Base-by-base conservation (phyloP, 805 yeast genomes). In the Nakazawaea wyomingensis region DNA sequence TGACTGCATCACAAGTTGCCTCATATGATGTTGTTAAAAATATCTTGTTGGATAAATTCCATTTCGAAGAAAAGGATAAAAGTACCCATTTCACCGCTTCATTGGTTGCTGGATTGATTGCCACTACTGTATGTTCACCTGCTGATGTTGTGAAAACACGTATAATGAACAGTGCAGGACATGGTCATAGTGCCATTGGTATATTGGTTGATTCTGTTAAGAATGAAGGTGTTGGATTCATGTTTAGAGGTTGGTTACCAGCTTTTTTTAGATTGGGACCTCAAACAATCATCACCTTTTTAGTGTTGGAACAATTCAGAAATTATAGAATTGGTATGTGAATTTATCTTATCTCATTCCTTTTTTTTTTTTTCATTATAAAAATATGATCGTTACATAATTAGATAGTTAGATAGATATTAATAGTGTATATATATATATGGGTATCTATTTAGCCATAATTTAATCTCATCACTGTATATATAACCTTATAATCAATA, bases 161-260 rank as follows among this genome's bases (percentile, higher is more conserved):
- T 55, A 84, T 87, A 46, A 87, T 87, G 96, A 82, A 85, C 62
- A 75, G 74, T 31, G 68, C 73, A 43, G 69, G 67, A 2, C 37
- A 65, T 0, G 67, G 70, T 47, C 67, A 67, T 41, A 64, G 75
- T 48, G 81, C 87, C 2, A 36, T 75, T 3, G 47, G 59, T 2
- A 78, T 84, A 34, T 59, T 86, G 47, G 50, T 51, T 1, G 58
- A 61, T 5, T 85, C 91, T 0, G 70, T 87, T 16, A 72, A 70
- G 48, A 64, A 54, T 10, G 96, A 87, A 61, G 96, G 96, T 18
- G 69, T 77, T 11, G 73, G 80, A 1, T 88, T 88, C 64, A 76
- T 86, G 81, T 87, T 87, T 64, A 71, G 95, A 61, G 96, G 96
- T 20, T 87, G 96, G 96, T 65, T 84, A 29, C 96, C 96, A 26